phyloP scores from a whole-genome alignment of 768 basidiomycete genomes.

The Boletus rubroflammeus region DNA sequence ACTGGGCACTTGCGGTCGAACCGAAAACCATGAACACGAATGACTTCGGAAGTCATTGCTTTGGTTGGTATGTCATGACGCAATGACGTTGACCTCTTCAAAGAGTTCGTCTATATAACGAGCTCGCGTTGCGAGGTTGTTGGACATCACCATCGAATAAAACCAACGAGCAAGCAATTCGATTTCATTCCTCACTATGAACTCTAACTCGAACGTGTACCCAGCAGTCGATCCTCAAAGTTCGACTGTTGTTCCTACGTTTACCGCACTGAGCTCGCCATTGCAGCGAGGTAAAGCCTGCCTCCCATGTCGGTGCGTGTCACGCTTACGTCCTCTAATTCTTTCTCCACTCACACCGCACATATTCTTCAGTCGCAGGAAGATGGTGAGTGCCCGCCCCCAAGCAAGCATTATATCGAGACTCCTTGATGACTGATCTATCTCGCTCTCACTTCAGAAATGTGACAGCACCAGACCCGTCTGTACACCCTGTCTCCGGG shows the following conservation, averaged over 20 bases:
- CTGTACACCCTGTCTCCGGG: conserved; percentile 59
- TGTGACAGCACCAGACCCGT: conserved; percentile 64
- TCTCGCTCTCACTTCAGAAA: conserved; percentile 38
- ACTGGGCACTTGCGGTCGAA: neutral
- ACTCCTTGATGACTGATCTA: neutral
- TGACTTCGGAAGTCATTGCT: neutral
- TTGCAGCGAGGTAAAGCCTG: conserved; percentile 51
- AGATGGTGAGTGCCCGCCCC: conserved; percentile 36
- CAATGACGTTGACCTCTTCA: neutral
- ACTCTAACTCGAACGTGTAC: neutral
- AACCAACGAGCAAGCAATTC: neutral
- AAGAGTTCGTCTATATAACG: conserved; percentile 12
- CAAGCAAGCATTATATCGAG: too few species aligned
- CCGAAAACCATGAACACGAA: neutral
- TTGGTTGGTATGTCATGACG: neutral
- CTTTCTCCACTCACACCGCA: neutral
- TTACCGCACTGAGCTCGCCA: conserved; percentile 7
- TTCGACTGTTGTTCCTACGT: neutral
- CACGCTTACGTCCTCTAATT: neutral
- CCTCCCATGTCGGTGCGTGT: conserved; percentile 46
- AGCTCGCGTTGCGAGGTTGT: neutral
- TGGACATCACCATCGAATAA: neutral
- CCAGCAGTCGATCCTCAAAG: conserved; percentile 5
- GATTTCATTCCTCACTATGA: neutral
- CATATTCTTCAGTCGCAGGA: conserved; percentile 38